Percentiles rank a stretch among this genome's conserved stretches.
Conservation (phyloP, 139 green algal species). For the Micractinium conductrix region DNA sequence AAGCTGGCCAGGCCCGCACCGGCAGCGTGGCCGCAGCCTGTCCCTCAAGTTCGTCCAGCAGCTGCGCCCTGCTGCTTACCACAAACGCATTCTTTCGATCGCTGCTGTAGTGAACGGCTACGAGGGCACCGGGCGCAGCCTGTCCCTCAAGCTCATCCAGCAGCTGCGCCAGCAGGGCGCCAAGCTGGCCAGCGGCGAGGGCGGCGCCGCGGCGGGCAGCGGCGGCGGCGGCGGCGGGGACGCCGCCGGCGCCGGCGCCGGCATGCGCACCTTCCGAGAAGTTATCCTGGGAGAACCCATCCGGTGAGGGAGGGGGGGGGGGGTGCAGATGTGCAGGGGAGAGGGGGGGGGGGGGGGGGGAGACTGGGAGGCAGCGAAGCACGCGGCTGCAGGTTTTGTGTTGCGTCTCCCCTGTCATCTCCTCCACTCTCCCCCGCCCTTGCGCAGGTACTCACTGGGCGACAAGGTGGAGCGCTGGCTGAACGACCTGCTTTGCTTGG, state of each 20-base stretch:
- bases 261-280: constrained; percentile 88
- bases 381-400: no score
- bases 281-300: constrained; percentile 93
- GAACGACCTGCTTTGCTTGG: constrained; percentile 92
- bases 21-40: no score
- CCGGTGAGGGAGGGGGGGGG: constrained; percentile 59
- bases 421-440: background rate
- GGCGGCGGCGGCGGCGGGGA: constrained; percentile 13
- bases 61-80: no score
- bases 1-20: no score
- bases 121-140: constrained; percentile 94
- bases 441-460: constrained; percentile 81
- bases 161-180: constrained; percentile 86
- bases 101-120: constrained; percentile 84
- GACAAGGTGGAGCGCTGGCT: constrained; percentile 96
- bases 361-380: no score
- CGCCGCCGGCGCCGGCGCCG: constrained; percentile 13
- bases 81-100: no score
- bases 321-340: no score
- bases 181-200: constrained; percentile 48
- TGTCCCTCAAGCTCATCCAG: constrained; percentile 96
- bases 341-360: no score
- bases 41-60: no score
- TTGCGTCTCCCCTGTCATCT: no score
- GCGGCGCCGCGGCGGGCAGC: constrained; percentile 26